These are phyloP conservation scores for Anthostomella pinea DNA, from an alignment of 2,329 filamentous ascomycete genomes.

Conservation along the genomic window DNA sequence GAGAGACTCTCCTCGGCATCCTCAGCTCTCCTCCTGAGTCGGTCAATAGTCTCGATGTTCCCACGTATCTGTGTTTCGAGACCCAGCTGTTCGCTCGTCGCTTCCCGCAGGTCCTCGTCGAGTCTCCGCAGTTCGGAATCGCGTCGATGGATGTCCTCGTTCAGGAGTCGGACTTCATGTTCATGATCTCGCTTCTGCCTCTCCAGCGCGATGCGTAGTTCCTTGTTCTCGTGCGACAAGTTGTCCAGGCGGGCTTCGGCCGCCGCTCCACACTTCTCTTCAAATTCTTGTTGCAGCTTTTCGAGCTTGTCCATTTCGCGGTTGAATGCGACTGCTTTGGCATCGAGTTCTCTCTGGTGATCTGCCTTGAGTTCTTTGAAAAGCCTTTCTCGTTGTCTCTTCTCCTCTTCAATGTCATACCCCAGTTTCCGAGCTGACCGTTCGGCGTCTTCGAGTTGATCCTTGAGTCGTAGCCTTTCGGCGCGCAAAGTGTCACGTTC, in stretches of 20 bases:
- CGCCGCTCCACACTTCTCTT: constrained; percentile 34
- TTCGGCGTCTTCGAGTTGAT: constrained; percentile 63
- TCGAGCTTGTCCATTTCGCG: constrained; percentile 53
- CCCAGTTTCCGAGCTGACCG: constrained; percentile 49
- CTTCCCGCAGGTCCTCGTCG: constrained; percentile 41
- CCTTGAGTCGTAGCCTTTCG: constrained; percentile 52
- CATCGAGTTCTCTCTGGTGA: constrained; percentile 53
- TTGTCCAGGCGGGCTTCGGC: constrained; percentile 27
- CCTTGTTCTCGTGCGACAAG: constrained; percentile 59
- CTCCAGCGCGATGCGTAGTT: constrained; percentile 54
- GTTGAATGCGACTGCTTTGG: constrained; percentile 44
- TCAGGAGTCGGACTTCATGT: constrained; percentile 36
- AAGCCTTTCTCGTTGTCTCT: constrained; percentile 31
- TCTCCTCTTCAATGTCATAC: constrained; percentile 41
- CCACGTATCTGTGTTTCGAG: constrained; percentile 26
- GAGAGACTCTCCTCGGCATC: constrained; percentile 30
- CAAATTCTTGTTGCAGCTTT: constrained; percentile 47
- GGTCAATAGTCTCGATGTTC: constrained; percentile 27
- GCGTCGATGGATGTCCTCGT: constrained; percentile 51
- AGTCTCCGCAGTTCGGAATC: constrained; percentile 50
- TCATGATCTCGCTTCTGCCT: constrained; percentile 48
- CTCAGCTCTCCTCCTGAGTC: constrained; percentile 27
- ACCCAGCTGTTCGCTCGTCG: constrained; percentile 18
- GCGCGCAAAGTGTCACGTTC: constrained; percentile 45
- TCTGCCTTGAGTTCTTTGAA: constrained; percentile 27